Evolutionary conservation across 1,139 yeast genomes (phyloP).

Genomic region (Magnusiomyces starmeri): DNA sequence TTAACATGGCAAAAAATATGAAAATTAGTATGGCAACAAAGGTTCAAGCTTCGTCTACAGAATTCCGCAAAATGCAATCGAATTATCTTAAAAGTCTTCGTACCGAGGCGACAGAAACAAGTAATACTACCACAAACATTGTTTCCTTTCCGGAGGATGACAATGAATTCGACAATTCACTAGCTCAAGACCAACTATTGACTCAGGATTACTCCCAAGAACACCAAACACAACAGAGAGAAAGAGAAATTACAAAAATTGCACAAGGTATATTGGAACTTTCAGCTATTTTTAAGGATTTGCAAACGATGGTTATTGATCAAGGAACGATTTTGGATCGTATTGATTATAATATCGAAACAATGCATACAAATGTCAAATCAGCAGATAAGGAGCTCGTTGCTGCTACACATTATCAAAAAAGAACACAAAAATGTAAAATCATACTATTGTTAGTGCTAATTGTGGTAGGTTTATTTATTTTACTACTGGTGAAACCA

Average conservation of each 20-base stretch:
- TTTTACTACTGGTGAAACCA: conserved; percentile 68
- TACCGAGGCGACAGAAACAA: conserved; percentile 25
- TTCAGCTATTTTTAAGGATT: conserved; percentile 85
- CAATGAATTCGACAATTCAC: background rate
- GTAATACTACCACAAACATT: background rate
- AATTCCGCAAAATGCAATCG: conserved; percentile 80
- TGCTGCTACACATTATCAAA: conserved; percentile 74
- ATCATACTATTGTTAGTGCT: conserved; percentile 65
- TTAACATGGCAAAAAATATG: conserved; percentile 66
- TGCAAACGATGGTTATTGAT: conserved; percentile 86
- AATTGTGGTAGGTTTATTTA: conserved; percentile 62
- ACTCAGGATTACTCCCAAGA: conserved; percentile 15
- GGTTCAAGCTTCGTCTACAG: conserved; percentile 70
- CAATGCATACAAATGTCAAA: conserved; percentile 67
- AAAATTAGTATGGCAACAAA: conserved; percentile 78
- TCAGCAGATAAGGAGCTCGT: conserved; percentile 71
- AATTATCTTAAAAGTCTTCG: conserved; percentile 62
- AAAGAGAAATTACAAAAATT: conserved; percentile 77
- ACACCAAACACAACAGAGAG: conserved; percentile 47
- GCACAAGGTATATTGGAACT: conserved; percentile 94
- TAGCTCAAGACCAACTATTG: background rate
- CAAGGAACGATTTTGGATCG: conserved; percentile 92
- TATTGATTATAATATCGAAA: conserved; percentile 82
- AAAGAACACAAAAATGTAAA: conserved; percentile 86
- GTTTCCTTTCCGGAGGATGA: background rate